phyloP scores from a whole-genome alignment of 2,329 filamentous ascomycete genomes.

The Aspergillus sp. region DNA sequence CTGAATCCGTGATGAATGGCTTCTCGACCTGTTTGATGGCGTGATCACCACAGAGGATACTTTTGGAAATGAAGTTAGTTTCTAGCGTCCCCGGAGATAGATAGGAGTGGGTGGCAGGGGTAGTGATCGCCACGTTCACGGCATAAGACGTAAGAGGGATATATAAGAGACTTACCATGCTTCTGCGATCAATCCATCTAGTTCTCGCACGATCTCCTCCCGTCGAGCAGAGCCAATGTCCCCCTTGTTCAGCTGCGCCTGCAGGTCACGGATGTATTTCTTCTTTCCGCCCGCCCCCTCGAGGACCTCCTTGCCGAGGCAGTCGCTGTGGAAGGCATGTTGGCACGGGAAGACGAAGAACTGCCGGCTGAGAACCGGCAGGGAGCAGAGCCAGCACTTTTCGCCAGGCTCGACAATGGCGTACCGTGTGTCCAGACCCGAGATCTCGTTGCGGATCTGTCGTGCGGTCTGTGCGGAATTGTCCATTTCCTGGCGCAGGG shows the following conservation, averaged over 20 bases:
- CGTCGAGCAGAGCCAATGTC: slow-evolving; percentile 68
- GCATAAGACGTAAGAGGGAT: slow-evolving; percentile 15
- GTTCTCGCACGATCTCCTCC: slow-evolving; percentile 80
- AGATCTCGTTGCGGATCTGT: slow-evolving; percentile 88
- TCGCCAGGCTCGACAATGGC: slow-evolving; percentile 96
- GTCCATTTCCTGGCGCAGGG: slow-evolving; percentile 90
- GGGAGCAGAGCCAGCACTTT: slow-evolving; percentile 82
- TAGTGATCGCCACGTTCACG: no score
- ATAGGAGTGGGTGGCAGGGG: slow-evolving; percentile 13
- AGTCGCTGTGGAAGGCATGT: slow-evolving; percentile 96
- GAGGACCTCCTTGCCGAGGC: slow-evolving; percentile 80
- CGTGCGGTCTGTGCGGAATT: slow-evolving; percentile 83
- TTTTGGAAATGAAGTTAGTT: slow-evolving; percentile 33
- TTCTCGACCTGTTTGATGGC: slow-evolving; percentile 94
- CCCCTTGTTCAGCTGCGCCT: slow-evolving; percentile 77
- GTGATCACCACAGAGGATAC: slow-evolving; percentile 90
- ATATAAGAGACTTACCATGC: slow-evolving; percentile 65
- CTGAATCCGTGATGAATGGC: slow-evolving; percentile 75
- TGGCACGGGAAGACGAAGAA: slow-evolving; percentile 99
- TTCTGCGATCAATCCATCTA: slow-evolving; percentile 88
- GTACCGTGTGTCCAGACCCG: slow-evolving; percentile 80
- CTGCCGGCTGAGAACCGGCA: slow-evolving; percentile 83
- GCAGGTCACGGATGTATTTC: slow-evolving; percentile 79
- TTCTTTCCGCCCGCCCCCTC: slow-evolving; percentile 77
- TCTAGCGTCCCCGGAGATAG: not conserved